Conservation (phyloP, 2,329 filamentous ascomycete genomes). For the Pyricularia grisea region DNA sequence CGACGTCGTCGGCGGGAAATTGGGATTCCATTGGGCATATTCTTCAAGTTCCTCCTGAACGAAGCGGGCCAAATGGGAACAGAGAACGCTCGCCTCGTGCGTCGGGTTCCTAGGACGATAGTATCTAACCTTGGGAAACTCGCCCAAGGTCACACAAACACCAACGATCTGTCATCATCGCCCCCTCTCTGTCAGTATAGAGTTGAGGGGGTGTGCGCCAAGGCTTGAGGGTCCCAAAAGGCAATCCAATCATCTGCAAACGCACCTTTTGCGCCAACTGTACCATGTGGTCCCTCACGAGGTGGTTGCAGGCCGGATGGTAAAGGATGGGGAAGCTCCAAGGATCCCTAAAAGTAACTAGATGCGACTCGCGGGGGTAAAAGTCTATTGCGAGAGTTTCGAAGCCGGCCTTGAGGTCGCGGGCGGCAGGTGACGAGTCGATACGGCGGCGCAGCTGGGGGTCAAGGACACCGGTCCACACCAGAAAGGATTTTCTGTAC, state of each 20-base stretch:
- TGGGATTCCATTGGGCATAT: conserved; percentile 74
- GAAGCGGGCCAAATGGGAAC: conserved; percentile 79
- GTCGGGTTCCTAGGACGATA: conserved; percentile 65
- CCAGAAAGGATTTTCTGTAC: conserved; percentile 69
- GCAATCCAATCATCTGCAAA: background rate
- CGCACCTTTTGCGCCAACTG: conserved; percentile 76
- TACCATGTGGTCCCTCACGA: conserved; percentile 78
- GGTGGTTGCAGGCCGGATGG: conserved; percentile 78
- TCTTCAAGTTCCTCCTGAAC: conserved; percentile 85
- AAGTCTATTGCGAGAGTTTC: conserved; percentile 81
- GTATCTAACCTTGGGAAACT: conserved; percentile 89
- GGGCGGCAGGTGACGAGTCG: conserved; percentile 58
- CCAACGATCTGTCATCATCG: conserved; percentile 57
- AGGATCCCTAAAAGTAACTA: conserved; percentile 87
- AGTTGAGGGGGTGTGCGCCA: background rate
- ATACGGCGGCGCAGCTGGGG: conserved; percentile 63
- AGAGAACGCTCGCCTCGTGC: conserved; percentile 84
- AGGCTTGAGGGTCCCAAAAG: background rate
- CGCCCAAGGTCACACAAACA: conserved; percentile 83
- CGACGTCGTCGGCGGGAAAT: conserved; percentile 72
- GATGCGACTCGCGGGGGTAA: conserved; percentile 80
- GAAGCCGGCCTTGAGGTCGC: conserved; percentile 70
- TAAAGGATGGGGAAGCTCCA: conserved; percentile 93
- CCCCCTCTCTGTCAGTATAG: background rate
- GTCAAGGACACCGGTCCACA: conserved; percentile 76